Evolutionary conservation across 2,329 filamentous ascomycete genomes (phyloP).

Genomic region (Aureobasidium sp.): DNA sequence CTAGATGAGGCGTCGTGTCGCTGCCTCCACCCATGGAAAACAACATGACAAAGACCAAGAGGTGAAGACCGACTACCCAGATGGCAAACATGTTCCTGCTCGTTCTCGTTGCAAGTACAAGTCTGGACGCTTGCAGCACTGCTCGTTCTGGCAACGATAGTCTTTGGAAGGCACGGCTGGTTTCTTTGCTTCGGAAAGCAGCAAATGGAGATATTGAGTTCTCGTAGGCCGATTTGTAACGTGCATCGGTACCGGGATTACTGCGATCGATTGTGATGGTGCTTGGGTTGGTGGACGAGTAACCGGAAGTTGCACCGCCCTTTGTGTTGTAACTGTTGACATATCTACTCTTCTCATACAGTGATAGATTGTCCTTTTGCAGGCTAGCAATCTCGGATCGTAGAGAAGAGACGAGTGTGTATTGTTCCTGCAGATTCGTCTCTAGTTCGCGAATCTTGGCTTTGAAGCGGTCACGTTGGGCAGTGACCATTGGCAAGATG

Average conservation of each 20-base stretch:
- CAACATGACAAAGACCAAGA: constrained; percentile 78
- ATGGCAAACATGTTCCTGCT: constrained; percentile 90
- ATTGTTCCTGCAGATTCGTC: constrained; percentile 76
- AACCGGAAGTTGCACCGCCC: constrained; percentile 52
- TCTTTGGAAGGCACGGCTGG: constrained; percentile 78
- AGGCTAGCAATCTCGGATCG: constrained; percentile 85
- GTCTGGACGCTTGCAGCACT: constrained; percentile 82
- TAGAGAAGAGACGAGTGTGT: constrained; percentile 74
- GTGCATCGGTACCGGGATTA: constrained; percentile 65
- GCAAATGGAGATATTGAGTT: constrained; percentile 93
- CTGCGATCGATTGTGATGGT: constrained; percentile 55
- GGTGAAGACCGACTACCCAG: constrained; percentile 82
- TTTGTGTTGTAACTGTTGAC: constrained; percentile 81
- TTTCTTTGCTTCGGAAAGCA: constrained; percentile 89
- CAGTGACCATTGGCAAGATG: constrained; percentile 96
- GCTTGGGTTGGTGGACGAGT: constrained; percentile 68
- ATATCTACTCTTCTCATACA: constrained; percentile 97
- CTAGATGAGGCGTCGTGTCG: background rate
- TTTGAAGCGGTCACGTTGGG: constrained; percentile 96
- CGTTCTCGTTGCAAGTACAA: constrained; percentile 81
- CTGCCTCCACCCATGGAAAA: constrained; percentile 62
- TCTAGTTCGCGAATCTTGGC: constrained; percentile 89
- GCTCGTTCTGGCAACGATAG: constrained; percentile 89
- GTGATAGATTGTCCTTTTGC: constrained; percentile 89
- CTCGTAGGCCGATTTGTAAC: constrained; percentile 89